Evolutionary conservation across 2,329 filamentous ascomycete species (phyloP).

Genomic region (Colletotrichum higginsianum): DNA sequence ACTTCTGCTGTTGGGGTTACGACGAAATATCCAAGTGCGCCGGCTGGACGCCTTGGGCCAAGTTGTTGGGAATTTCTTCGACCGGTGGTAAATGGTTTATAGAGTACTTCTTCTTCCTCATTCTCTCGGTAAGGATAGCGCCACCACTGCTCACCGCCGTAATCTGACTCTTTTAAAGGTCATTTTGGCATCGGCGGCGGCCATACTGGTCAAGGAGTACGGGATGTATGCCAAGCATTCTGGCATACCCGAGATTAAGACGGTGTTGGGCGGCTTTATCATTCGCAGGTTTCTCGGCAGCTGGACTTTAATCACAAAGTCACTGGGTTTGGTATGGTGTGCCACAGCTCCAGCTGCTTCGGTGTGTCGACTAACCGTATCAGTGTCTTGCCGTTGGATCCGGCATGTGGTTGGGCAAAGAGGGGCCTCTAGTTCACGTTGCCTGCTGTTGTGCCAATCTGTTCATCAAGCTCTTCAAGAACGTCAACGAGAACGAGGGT

Average conservation of each 20-base stretch:
- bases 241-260: conserved; percentile 98
- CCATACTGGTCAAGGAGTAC: conserved; percentile 85
- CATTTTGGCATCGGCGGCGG: conserved; percentile 82
- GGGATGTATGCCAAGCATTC: conserved; percentile 92
- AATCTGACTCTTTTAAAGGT: conserved; percentile 63
- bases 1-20: conserved; percentile 95
- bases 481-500: conserved; percentile 91
- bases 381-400: conserved; percentile 92
- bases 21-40: conserved; percentile 85
- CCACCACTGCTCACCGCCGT: not conserved
- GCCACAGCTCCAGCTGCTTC: not conserved
- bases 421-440: conserved; percentile 95
- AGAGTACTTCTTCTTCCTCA: conserved; percentile 88
- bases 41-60: conserved; percentile 90
- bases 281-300: conserved; percentile 88
- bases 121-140: conserved; percentile 78
- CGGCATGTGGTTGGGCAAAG: conserved; percentile 96
- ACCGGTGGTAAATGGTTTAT: conserved; percentile 82
- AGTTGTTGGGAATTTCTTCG: conserved; percentile 77
- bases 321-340: conserved; percentile 81
- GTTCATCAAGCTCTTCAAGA: conserved; percentile 89
- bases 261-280: conserved; percentile 92
- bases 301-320: conserved; percentile 93
- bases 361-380: conserved; percentile 46
- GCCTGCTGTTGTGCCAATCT: conserved; percentile 96